Evolutionary conservation across 2,329 filamentous ascomycete genomes (phyloP), one percentile per base, ranked within the genome.

Genomic region (Raffaelea arxii): DNA sequence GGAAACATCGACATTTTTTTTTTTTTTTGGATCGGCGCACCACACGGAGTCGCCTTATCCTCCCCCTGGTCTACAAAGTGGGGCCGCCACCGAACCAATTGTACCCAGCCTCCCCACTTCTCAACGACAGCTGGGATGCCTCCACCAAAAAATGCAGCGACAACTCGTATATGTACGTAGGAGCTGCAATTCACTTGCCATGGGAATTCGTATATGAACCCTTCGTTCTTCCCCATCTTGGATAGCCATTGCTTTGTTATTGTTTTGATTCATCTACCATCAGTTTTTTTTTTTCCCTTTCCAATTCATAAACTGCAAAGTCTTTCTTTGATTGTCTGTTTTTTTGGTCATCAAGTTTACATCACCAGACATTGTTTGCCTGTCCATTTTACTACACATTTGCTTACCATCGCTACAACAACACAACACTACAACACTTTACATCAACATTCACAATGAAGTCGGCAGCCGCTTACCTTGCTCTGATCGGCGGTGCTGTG

Each of bases 401-500:
- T 21, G 41, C 38, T 18, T 22, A 36, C 38, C 9, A 4, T 9
- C n/a, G n/a, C n/a, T n/a, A n/a, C n/a, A n/a, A n/a, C n/a, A n/a
- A 23, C 23, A 14, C 9, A 11, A 12, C 25, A 38, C 9, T 7
- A 24, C 4, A 9, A n/a, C 39, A 9, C 39, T 25, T 24, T 22
- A n/a, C 6, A 4, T 9, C 27, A 30, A 30, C 19, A 19, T 23
- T 42, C 57, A 65, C 27, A 39, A 67, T 68, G 65, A 65, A 62
- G 61, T 44, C 35, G 30, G 35, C 51, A 1, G 5, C 65, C 51
- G 55, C 65, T 55, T 53, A 67, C 48, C 55, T 78, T 44, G 67
- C 67, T 49, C 63, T 70, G 56, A 64, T 65, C 46, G 63, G 64
- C 49, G 61, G 62, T 19, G 69, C 68, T 23, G 57, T 65, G 27